Conservation (phyloP, 108 stramenopile genomes). For the Skeletonema tropicum region DNA sequence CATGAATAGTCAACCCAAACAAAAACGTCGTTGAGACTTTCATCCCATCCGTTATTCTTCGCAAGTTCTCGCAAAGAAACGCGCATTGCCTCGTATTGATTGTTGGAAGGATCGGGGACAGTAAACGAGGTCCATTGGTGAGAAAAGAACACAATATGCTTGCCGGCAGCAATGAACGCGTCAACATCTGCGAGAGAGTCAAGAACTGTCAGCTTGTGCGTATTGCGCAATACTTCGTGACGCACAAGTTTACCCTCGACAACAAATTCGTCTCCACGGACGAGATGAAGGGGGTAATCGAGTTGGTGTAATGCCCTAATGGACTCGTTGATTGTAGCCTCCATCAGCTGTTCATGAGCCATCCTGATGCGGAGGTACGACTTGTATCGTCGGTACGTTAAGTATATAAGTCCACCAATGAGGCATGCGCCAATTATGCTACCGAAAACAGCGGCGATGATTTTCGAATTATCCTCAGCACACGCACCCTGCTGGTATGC, state of each 20-base stretch:
- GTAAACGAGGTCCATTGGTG: slow-evolving; percentile 47
- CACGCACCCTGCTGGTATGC: slow-evolving; percentile 33
- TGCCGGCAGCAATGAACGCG: slow-evolving; percentile 43
- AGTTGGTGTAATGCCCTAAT: slow-evolving; percentile 35
- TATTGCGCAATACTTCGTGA: slow-evolving; percentile 45
- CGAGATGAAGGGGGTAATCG: slow-evolving; percentile 48
- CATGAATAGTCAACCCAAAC: slow-evolving; percentile 50
- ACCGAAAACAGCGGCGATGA: slow-evolving; percentile 24
- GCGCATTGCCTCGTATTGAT: slow-evolving; percentile 33
- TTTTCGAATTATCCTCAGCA: slow-evolving; percentile 16
- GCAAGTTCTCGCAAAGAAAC: slow-evolving; percentile 29
- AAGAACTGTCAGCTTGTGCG: slow-evolving; percentile 42
- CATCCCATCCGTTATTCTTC: slow-evolving; percentile 30
- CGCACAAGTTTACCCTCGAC: slow-evolving; percentile 35
- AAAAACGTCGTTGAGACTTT: slow-evolving; percentile 30
- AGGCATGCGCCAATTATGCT: slow-evolving; percentile 23
- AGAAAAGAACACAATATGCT: slow-evolving; percentile 44
- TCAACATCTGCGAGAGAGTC: slow-evolving; percentile 48
- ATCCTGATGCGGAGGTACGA: slow-evolving; percentile 31
- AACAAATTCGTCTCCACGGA: slow-evolving; percentile 44
- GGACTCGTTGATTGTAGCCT: slow-evolving; percentile 41
- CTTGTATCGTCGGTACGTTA: slow-evolving; percentile 19
- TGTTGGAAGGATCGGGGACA: slow-evolving; percentile 34
- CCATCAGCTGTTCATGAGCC: slow-evolving; percentile 48
- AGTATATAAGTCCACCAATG: slow-evolving; percentile 13